Conservation (phyloP, 179 eudicot species). For the Nepenthes alata region DNA sequence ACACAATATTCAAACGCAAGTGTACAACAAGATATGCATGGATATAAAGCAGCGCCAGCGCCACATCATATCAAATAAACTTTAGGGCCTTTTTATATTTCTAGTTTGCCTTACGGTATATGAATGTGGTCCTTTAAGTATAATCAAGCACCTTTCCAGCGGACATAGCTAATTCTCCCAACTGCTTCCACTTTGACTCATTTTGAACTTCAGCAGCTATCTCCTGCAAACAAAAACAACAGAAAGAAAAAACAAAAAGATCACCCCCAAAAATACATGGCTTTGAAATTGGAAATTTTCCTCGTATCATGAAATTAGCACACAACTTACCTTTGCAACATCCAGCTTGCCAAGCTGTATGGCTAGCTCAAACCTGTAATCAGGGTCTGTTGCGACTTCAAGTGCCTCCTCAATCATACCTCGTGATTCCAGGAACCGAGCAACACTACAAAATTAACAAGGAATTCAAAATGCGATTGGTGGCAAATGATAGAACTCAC, state of each 20-base stretch:
- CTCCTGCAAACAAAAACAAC: conserved; percentile 33
- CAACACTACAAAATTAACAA: conserved; percentile 45
- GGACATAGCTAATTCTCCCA: conserved; percentile 96
- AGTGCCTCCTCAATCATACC: conserved; percentile 86
- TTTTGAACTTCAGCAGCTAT: conserved; percentile 74
- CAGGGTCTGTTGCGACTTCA: conserved; percentile 93
- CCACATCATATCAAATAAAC: too few species aligned
- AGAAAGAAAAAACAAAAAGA: neutral
- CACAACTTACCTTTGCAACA: conserved; percentile 57
- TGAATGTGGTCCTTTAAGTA: neutral
- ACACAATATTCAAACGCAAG: too few species aligned
- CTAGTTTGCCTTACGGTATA: too few species aligned
- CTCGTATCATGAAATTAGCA: too few species aligned
- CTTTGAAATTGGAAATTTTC: too few species aligned
- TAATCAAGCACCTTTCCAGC: conserved; percentile 57
- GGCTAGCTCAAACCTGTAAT: conserved; percentile 94
- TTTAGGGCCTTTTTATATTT: too few species aligned
- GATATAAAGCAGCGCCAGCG: too few species aligned
- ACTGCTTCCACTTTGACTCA: conserved; percentile 94
- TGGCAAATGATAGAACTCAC: neutral
- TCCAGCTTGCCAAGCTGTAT: conserved; percentile 85
- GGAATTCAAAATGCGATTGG: neutral
- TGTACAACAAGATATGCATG: too few species aligned
- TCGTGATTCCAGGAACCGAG: conserved; percentile 88
- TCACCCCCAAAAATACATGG: neutral